phyloP scores from a whole-genome alignment of 495 filamentous ascomycete genomes.

The Penicillium canariense region DNA sequence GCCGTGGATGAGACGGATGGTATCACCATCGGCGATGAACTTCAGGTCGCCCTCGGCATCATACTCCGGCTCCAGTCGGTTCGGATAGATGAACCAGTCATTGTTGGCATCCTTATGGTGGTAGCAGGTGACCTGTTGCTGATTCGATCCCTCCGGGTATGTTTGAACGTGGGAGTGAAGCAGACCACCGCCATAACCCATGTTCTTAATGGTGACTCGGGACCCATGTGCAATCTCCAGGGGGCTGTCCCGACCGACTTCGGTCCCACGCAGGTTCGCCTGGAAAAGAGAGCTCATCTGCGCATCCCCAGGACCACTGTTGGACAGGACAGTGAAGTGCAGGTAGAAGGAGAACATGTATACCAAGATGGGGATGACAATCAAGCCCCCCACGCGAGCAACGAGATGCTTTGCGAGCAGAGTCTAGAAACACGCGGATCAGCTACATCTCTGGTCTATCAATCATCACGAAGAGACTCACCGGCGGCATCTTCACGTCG shows the following conservation, averaged over 20 bases:
- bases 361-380: slow-evolving; percentile 78
- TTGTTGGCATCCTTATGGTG: slow-evolving; percentile 99
- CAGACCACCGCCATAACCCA: slow-evolving; percentile 98
- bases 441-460: not conserved
- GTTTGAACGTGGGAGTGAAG: slow-evolving; percentile 96
- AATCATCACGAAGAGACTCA: slow-evolving; percentile 27
- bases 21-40: slow-evolving; percentile 74
- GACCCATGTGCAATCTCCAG: slow-evolving; percentile 89
- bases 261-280: slow-evolving; percentile 88
- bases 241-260: slow-evolving; percentile 90
- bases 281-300: slow-evolving; percentile 99
- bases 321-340: slow-evolving; percentile 90
- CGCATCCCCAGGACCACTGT: slow-evolving; percentile 93
- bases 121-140: slow-evolving; percentile 98
- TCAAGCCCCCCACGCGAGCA: slow-evolving; percentile 82
- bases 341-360: slow-evolving; percentile 94
- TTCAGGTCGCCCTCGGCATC: slow-evolving; percentile 63
- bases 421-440: slow-evolving; percentile 36
- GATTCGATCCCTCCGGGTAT: slow-evolving; percentile 87
- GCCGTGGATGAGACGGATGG: slow-evolving; percentile 86
- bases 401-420: slow-evolving; percentile 74
- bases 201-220: slow-evolving; percentile 92
- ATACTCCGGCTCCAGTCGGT: slow-evolving; percentile 71
- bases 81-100: slow-evolving; percentile 98
- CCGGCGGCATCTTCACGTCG: slow-evolving; percentile 83